Conservation (phyloP, 164 flowering plant genomes). For the Santalum album region DNA sequence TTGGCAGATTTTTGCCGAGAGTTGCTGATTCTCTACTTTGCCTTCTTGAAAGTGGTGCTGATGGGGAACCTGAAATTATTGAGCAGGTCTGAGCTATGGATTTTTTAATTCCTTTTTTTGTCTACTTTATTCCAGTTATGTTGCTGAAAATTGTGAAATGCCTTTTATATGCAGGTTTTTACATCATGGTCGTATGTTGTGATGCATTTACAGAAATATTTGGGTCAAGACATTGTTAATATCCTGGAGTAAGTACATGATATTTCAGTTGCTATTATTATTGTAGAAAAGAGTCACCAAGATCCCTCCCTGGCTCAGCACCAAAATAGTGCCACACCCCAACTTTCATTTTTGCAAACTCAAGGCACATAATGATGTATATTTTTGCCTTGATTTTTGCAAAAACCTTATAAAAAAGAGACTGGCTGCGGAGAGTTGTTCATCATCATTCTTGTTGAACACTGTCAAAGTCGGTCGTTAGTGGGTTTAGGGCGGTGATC, state of each 20-base stretch:
- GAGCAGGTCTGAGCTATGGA: slow-evolving; percentile 53
- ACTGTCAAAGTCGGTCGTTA: no score
- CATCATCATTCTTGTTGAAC: no score
- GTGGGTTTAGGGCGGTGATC: no score
- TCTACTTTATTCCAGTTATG: background rate
- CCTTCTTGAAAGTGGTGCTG: slow-evolving; percentile 81
- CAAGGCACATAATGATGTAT: no score
- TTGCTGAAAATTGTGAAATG: slow-evolving; percentile 3
- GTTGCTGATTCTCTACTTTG: slow-evolving; percentile 36
- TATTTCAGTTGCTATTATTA: background rate
- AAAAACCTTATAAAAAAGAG: no score
- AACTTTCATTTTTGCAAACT: no score
- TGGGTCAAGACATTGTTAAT: slow-evolving; percentile 33
- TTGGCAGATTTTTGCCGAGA: slow-evolving; percentile 52
- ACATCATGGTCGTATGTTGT: slow-evolving; percentile 70
- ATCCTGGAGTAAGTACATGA: slow-evolving; percentile 59
- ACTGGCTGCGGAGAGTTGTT: no score
- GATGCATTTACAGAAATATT: slow-evolving; percentile 79
- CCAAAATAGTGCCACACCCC: no score
- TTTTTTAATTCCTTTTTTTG: background rate
- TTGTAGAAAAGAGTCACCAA: no score
- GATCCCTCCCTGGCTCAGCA: no score
- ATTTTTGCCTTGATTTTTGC: no score
- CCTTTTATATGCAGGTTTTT: slow-evolving; percentile 61
- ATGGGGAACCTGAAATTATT: slow-evolving; percentile 78